Percentiles rank a stretch among this genome's conserved stretches.
Evolutionary conservation across 2,329 filamentous ascomycete species (phyloP).

Genomic region (Epichloe aotearoae): DNA sequence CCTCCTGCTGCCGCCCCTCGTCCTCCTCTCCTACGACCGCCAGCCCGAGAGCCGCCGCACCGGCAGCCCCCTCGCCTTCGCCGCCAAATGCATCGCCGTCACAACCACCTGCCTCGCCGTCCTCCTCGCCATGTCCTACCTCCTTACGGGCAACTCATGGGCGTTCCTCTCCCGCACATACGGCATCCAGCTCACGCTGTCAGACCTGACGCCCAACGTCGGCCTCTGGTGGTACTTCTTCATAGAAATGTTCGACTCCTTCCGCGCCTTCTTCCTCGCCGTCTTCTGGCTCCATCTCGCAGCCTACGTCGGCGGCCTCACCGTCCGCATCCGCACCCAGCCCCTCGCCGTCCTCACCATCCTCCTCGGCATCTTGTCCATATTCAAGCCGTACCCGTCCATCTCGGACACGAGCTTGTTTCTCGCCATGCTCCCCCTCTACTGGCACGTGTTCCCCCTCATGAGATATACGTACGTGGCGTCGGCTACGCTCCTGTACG

Average conservation of each 20-base stretch:
- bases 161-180: slow-evolving; percentile 83
- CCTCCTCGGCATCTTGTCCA: slow-evolving; percentile 78
- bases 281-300: slow-evolving; percentile 96
- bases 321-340: slow-evolving; percentile 69
- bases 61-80: slow-evolving; percentile 34
- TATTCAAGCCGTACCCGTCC: slow-evolving; percentile 95
- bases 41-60: slow-evolving; percentile 23
- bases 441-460: slow-evolving; percentile 81
- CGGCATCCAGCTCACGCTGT: slow-evolving; percentile 78
- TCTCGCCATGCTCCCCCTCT: slow-evolving; percentile 68
- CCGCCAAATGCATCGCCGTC: slow-evolving; percentile 36
- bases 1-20: slow-evolving; percentile 69
- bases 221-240: slow-evolving; percentile 99
- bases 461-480: slow-evolving; percentile 91
- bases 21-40: slow-evolving; percentile 68
- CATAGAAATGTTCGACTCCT: slow-evolving; percentile 98
- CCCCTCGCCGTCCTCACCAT: slow-evolving; percentile 75
- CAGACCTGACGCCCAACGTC: slow-evolving; percentile 87
- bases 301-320: slow-evolving; percentile 77
- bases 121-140: slow-evolving; percentile 58
- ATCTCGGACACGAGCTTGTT: slow-evolving; percentile 83
- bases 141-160: slow-evolving; percentile 67
- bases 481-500: slow-evolving; percentile 71
- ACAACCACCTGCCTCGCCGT: slow-evolving; percentile 42
- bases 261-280: slow-evolving; percentile 90